These are phyloP conservation scores for Pestalotiopsis sp. DNA, from an alignment of 2,329 filamentous ascomycete species.

Conservation along the genomic window DNA sequence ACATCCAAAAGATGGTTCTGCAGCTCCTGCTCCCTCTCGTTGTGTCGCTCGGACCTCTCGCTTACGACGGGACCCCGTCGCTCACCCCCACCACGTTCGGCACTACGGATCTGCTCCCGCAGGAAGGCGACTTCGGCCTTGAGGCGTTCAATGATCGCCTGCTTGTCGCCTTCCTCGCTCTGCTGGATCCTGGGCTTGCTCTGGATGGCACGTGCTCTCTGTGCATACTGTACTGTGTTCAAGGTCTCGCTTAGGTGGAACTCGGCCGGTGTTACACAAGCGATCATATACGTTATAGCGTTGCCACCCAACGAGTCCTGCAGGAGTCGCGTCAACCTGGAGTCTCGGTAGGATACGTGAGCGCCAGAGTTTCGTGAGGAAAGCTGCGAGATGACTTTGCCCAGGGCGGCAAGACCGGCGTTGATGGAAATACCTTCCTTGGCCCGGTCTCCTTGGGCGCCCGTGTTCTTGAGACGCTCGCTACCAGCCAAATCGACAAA, in stretches of 20 bases:
- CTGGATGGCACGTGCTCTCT: slow-evolving; percentile 93
- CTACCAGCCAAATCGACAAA: slow-evolving; percentile 98
- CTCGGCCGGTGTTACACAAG: slow-evolving; percentile 93
- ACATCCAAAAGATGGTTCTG: slow-evolving; percentile 92
- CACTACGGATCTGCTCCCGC: slow-evolving; percentile 87
- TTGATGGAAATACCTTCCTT: slow-evolving; percentile 99
- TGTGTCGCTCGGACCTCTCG: slow-evolving; percentile 77
- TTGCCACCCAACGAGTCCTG: slow-evolving; percentile 97
- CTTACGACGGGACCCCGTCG: slow-evolving; percentile 58
- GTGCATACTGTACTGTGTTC: slow-evolving; percentile 97
- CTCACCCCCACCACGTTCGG: slow-evolving; percentile 67
- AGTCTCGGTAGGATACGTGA: slow-evolving; percentile 97
- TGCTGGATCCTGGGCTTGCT: slow-evolving; percentile 97
- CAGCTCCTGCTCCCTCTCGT: slow-evolving; percentile 84
- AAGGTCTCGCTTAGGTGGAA: slow-evolving; percentile 97
- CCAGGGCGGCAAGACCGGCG: slow-evolving; percentile 88
- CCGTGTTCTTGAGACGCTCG: slow-evolving; percentile 95
- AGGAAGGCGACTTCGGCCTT: slow-evolving; percentile 93
- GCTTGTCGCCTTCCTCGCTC: slow-evolving; percentile 89
- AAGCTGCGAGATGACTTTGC: slow-evolving; percentile 97
- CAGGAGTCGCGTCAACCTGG: slow-evolving; percentile 90
- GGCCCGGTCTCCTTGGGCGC: slow-evolving; percentile 90
- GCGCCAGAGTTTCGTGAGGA: slow-evolving; percentile 86
- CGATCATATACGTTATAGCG: slow-evolving; percentile 99
- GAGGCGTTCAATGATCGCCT: slow-evolving; percentile 88